Evolutionary conservation across 2,329 filamentous ascomycete genomes (phyloP), one percentile per base, ranked within the genome.

Genomic region (Aspergillus sp.): DNA sequence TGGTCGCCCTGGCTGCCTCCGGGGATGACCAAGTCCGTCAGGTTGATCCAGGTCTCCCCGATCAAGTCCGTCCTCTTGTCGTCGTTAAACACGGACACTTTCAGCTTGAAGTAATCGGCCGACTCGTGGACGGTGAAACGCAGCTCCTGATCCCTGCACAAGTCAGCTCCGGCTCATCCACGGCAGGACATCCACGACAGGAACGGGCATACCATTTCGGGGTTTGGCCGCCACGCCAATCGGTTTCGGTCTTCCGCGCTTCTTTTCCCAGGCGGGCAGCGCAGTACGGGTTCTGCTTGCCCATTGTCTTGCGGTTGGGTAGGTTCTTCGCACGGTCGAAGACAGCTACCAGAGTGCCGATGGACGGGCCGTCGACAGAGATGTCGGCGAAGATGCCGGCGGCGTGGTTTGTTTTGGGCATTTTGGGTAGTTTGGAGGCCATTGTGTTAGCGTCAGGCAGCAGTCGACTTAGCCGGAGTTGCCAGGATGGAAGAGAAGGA

Each of bases 61-160:
- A 98, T 95, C 43, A 98, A 63, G 46, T 98, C 91, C 0, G 89
- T 96, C 66, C 82, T 93, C 67, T 95, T 96, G 63, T 98, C 91
- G 52, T 98, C 91, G 55, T 94, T 95, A 66, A 98, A 98, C 4
- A 96, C 76, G 2, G 89, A 95, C 11, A 96, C 72, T 58, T 98
- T 98, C 36, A 98, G 72, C 56, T 88, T 85, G 62, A 86, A 86
- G 67, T 98, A 98, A 62, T 98, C 91, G 12, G 86, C 80, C 11
- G 86, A 95, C 53, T 96, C 88, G 70, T 95, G 89, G 11, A 98
- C 91, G 27, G 77, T 85, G 55, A 96, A 98, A 40, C 91, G 85
- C 27, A 98, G 74, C 60, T 98, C 91, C 62, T 96, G 86, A 59
- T 98, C 91, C 91, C 91, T 98, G 52, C 15, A 43, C 13, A 25